phyloP scores from a whole-genome alignment of 2,329 filamentous ascomycete genomes.

The Scytalidium sp. region DNA sequence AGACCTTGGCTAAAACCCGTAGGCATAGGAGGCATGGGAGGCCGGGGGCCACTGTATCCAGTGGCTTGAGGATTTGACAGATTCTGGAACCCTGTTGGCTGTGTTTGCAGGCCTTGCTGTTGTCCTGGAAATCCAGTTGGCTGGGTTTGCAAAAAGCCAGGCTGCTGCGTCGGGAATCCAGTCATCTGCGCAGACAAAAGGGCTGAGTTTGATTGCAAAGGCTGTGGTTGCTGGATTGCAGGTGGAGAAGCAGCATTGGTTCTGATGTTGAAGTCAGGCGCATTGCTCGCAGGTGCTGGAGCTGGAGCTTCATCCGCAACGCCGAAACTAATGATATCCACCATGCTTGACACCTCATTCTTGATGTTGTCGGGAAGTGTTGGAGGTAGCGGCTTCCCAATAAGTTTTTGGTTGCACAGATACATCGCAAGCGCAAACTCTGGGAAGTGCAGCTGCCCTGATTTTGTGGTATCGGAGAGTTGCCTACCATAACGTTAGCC shows the following conservation, averaged over 20 bases:
- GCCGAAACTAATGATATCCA: slow-evolving; percentile 97
- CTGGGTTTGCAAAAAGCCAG: slow-evolving; percentile 40
- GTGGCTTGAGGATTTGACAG: slow-evolving; percentile 68
- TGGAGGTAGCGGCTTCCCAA: slow-evolving; percentile 76
- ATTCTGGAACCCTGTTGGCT: slow-evolving; percentile 68
- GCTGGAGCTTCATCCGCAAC: slow-evolving; percentile 69
- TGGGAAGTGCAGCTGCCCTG: slow-evolving; percentile 92
- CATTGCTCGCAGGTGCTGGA: slow-evolving; percentile 31
- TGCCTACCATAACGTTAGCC: slow-evolving; percentile 55
- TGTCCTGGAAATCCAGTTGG: slow-evolving; percentile 57
- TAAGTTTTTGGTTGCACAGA: slow-evolving; percentile 89
- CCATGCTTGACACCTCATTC: slow-evolving; percentile 99
- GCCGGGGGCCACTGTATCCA: slow-evolving; percentile 76
- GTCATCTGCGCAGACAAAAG: slow-evolving; percentile 66
- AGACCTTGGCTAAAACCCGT: slow-evolving; percentile 63
- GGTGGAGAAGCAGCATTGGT: slow-evolving; percentile 47
- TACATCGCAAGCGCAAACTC: slow-evolving; percentile 99
- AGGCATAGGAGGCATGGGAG: slow-evolving; percentile 81
- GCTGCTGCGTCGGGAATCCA: slow-evolving; percentile 52
- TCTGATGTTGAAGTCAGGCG: slow-evolving; percentile 63
- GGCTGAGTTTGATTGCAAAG: slow-evolving; percentile 70
- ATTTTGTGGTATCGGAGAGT: slow-evolving; percentile 91
- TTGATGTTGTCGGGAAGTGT: slow-evolving; percentile 78
- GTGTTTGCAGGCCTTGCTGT: slow-evolving; percentile 58
- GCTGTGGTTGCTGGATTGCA: slow-evolving; percentile 66